phyloP scores from a whole-genome alignment of 148 eudicot genomes.

The Rhododendron molle region DNA sequence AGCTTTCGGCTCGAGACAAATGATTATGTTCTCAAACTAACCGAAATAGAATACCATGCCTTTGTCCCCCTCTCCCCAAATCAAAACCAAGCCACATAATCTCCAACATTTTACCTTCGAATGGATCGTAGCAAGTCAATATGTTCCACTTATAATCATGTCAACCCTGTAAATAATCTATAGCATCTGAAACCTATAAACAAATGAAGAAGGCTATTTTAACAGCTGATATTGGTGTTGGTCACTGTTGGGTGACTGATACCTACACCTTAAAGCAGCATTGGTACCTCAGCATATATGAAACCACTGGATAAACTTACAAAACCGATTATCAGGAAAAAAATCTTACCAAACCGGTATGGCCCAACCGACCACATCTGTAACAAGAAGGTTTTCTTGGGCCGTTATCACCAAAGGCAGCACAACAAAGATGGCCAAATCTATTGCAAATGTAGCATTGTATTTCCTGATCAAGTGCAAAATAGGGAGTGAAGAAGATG shows the following conservation, averaged over 20 bases:
- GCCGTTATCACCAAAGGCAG: slow-evolving; percentile 38
- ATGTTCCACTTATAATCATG: not conserved
- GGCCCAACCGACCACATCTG: slow-evolving; percentile 89
- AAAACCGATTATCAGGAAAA: slow-evolving; percentile 28
- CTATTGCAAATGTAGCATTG: slow-evolving; percentile 84
- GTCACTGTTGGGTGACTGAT: not conserved
- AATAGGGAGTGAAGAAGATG: not conserved
- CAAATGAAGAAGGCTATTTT: not conserved
- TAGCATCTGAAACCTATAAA: not conserved
- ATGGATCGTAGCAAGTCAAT: not conserved
- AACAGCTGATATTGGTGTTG: not conserved
- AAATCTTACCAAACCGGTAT: slow-evolving; percentile 73
- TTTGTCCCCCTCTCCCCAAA: not conserved
- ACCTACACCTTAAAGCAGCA: not conserved
- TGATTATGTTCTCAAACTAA: not conserved
- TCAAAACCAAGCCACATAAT: not conserved
- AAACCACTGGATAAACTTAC: slow-evolving; percentile 21
- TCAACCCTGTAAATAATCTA: not conserved
- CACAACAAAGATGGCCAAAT: slow-evolving; percentile 92
- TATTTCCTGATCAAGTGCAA: slow-evolving; percentile 50
- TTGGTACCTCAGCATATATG: not conserved
- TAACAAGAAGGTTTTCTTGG: slow-evolving; percentile 68
- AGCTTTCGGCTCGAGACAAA: not conserved
- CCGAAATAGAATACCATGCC: not conserved
- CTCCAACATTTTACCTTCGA: not conserved